phyloP scores from a whole-genome alignment of 306 rosid species.

The Adenanthera pavonina region DNA sequence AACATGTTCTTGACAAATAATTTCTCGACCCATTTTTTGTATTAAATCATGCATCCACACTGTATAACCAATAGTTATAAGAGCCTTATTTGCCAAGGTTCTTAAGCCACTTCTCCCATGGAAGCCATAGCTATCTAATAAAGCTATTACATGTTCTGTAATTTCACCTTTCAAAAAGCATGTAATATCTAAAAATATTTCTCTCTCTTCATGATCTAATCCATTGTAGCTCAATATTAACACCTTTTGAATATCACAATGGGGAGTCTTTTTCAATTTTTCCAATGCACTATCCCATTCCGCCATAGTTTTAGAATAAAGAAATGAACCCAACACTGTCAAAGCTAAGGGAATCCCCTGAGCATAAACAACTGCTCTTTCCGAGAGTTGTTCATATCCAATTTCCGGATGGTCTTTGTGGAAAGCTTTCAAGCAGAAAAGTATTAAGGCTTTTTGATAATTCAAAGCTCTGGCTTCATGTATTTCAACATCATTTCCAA shows the following conservation, averaged over 20 bases:
- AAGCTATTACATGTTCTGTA: no score
- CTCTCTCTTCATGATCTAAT: background rate
- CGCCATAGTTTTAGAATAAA: background rate
- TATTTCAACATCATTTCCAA: background rate
- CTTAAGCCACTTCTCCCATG: no score
- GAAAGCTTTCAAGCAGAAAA: constrained; percentile 43
- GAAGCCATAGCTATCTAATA: no score
- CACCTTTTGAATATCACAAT: constrained; percentile 14
- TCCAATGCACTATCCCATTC: constrained; percentile 19
- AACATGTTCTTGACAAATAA: constrained; percentile 37
- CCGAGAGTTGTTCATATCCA: constrained; percentile 36
- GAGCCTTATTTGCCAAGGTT: constrained; percentile 31
- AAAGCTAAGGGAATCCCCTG: constrained; percentile 31
- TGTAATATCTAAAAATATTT: constrained; percentile 37
- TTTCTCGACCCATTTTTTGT: constrained; percentile 37
- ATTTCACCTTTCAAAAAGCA: constrained; percentile 22
- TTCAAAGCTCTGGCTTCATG: constrained; percentile 35
- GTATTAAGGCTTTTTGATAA: constrained; percentile 37
- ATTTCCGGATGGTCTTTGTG: background rate
- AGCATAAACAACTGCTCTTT: background rate
- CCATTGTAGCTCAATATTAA: constrained; percentile 37
- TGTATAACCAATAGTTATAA: background rate
- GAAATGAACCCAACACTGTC: constrained; percentile 32
- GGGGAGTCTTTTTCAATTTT: no score
- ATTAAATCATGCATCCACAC: constrained; percentile 45